Conservation (phyloP, 176 grass and related monocot species). For the Secale cereale region DNA sequence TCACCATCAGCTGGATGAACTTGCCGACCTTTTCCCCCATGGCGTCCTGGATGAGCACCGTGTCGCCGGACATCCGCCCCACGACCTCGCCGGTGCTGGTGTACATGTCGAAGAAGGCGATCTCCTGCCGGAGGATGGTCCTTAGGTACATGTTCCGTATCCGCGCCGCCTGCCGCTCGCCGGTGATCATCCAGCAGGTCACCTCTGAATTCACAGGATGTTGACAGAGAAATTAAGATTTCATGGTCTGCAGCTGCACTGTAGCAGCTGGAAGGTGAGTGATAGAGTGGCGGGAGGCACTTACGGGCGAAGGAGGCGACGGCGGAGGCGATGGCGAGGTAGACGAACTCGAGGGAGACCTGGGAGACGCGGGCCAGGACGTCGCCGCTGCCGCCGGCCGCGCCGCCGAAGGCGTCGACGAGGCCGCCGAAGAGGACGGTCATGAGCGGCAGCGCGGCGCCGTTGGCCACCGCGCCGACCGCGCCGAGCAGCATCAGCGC, state of each 20-base stretch:
- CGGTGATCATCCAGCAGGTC: slow-evolving; percentile 95
- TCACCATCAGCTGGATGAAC: slow-evolving; percentile 83
- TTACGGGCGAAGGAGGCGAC: slow-evolving; percentile 92
- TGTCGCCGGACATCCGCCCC: slow-evolving; percentile 95
- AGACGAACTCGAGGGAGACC: slow-evolving; percentile 84
- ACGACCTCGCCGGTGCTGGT: slow-evolving; percentile 95
- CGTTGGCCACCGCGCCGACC: slow-evolving; percentile 75
- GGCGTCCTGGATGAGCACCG: slow-evolving; percentile 96
- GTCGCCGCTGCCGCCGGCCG: slow-evolving; percentile 39
- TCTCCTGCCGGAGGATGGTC: slow-evolving; percentile 93
- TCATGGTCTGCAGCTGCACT: neutral
- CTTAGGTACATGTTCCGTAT: slow-evolving; percentile 95
- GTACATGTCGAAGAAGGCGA: slow-evolving; percentile 95
- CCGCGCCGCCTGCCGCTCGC: slow-evolving; percentile 88
- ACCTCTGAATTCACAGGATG: slow-evolving; percentile 54
- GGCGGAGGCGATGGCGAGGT: slow-evolving; percentile 69
- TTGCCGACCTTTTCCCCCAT: slow-evolving; percentile 99
- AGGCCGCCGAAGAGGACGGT: slow-evolving; percentile 86
- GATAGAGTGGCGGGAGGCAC: neutral
- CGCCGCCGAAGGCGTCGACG: slow-evolving; percentile 83
- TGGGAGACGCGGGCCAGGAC: slow-evolving; percentile 66
- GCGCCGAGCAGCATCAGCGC: slow-evolving; percentile 70
- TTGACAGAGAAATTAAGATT: neutral
- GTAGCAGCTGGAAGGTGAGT: neutral
- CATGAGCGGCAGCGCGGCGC: slow-evolving; percentile 84